Conservation (phyloP, 2,329 filamentous ascomycete genomes). For the Diaporthe aspalathi region DNA sequence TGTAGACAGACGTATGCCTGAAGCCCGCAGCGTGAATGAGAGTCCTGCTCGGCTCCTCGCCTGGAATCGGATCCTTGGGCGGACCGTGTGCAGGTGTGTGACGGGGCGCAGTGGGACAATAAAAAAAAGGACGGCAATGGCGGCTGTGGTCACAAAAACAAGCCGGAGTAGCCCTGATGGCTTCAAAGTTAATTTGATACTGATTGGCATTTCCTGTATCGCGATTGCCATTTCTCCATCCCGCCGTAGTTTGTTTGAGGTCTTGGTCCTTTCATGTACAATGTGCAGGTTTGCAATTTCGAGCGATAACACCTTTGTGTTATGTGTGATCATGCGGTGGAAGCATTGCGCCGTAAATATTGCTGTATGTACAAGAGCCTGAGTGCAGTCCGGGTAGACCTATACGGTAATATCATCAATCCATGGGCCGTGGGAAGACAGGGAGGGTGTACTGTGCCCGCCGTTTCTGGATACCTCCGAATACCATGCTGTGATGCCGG, state of each 20-base stretch:
- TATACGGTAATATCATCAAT: neutral
- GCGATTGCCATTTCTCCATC: conserved; percentile 19
- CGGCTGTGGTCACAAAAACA: conserved; percentile 23
- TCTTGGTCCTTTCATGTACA: conserved; percentile 28
- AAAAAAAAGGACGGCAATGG: conserved; percentile 15
- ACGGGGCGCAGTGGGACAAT: conserved; percentile 6
- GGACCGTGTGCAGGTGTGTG: conserved; percentile 15
- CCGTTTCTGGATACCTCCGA: neutral
- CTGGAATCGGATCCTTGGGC: neutral
- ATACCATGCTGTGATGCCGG: neutral
- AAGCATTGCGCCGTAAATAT: conserved; percentile 14
- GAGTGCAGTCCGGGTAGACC: neutral
- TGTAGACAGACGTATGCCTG: neutral
- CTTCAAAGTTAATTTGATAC: conserved; percentile 26
- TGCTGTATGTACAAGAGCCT: neutral
- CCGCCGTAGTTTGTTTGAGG: conserved; percentile 28
- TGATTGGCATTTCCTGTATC: conserved; percentile 29
- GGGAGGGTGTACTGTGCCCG: conserved; percentile 2
- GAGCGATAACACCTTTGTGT: neutral
- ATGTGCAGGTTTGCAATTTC: conserved; percentile 28
- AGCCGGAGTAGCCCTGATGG: conserved; percentile 19
- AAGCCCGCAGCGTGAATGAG: neutral
- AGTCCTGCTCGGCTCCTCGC: neutral
- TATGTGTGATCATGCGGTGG: conserved; percentile 19
- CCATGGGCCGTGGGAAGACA: conserved; percentile 5